Conservation (phyloP, 352 stramenopile genomes). For the Pythium graminicola region DNA sequence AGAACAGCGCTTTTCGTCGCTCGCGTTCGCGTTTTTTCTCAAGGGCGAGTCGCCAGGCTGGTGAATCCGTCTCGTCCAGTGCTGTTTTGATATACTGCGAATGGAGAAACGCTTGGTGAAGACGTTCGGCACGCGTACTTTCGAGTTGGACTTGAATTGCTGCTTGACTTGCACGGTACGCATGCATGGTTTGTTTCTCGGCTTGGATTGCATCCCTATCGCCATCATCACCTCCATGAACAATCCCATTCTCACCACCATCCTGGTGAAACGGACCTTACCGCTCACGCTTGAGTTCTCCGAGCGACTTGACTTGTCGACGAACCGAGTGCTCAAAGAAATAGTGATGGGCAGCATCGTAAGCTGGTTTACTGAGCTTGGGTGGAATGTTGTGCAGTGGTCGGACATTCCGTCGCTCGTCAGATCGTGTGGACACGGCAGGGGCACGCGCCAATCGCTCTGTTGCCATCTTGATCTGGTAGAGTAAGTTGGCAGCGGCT, state of each 20-base stretch:
- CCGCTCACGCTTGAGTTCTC: conserved; percentile 46
- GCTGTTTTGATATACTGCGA: conserved; percentile 68
- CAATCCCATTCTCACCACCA: too few relatives aligned
- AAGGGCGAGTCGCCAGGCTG: conserved; percentile 51
- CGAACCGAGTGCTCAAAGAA: conserved; percentile 68
- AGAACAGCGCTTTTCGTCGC: conserved; percentile 44
- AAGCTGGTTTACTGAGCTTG: conserved; percentile 52
- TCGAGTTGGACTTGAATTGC: conserved; percentile 39
- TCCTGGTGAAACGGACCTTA: too few relatives aligned
- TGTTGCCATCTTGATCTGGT: conserved; percentile 78
- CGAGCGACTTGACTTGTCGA: conserved; percentile 46
- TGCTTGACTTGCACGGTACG: conserved; percentile 26
- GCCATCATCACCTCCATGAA: not conserved
- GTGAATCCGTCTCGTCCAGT: conserved; percentile 62
- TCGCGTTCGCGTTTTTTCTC: conserved; percentile 58
- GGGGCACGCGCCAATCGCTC: conserved; percentile 39
- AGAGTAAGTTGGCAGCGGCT: conserved; percentile 64
- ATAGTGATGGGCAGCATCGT: conserved; percentile 46
- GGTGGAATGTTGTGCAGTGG: conserved; percentile 55
- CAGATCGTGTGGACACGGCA: conserved; percentile 41
- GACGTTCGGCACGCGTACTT: conserved; percentile 54
- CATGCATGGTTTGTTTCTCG: conserved; percentile 25
- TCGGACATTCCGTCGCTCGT: conserved; percentile 38
- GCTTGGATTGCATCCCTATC: conserved; percentile 37
- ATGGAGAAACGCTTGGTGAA: conserved; percentile 62